Base-by-base conservation (phyloP, 2,329 filamentous ascomycete genomes). In the Nothomitra cinnamomea region DNA sequence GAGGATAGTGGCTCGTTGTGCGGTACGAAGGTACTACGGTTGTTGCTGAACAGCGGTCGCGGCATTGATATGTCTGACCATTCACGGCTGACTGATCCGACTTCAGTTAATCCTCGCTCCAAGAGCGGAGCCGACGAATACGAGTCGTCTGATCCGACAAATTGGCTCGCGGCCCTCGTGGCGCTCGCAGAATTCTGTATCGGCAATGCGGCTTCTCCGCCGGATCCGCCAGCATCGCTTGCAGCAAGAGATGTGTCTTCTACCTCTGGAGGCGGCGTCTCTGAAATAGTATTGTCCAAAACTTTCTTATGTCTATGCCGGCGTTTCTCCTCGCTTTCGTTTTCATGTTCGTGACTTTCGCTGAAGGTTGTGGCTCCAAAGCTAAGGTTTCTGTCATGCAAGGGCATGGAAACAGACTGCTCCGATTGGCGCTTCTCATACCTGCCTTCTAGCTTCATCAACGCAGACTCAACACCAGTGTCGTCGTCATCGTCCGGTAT, bases 391-490 rank as follows among this genome's bases (percentile, higher is more conserved):
- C 45, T 21, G 50, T 17, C 24, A 17, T 22, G 24, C 10, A 3
- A 24, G 17, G 52, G 13, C n/a, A 3, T 35, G 2, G 45, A 49
- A 32, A 49, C 19, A 6, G 38, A 35, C 22, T 15, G 19, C 4
- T 54, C 42, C 7, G 35, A 49, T 43, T 54, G 53, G 10, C 43
- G 43, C 59, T 75, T 80, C 63, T 83, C 76, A 60, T 83, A 92
- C 59, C 80, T 90, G 8, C 92, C 92, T 69, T 98, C 92, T 0
- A 98, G 74, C 62, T 96, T 98, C 60, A 89, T 69, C 51, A 98
- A 67, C 0, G 92, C 87, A n/a, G 89, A 88, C 63, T 96, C 92
- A 24, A 96, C 82, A 5, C 87, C 87, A 62, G 94, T 71, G 47
- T 70, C 70, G 21, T 69, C 86, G 47, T 83, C 82, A 56, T 94